Base-by-base conservation (phyloP, 2,329 filamentous ascomycete genomes). In the Colletotrichum sp. region DNA sequence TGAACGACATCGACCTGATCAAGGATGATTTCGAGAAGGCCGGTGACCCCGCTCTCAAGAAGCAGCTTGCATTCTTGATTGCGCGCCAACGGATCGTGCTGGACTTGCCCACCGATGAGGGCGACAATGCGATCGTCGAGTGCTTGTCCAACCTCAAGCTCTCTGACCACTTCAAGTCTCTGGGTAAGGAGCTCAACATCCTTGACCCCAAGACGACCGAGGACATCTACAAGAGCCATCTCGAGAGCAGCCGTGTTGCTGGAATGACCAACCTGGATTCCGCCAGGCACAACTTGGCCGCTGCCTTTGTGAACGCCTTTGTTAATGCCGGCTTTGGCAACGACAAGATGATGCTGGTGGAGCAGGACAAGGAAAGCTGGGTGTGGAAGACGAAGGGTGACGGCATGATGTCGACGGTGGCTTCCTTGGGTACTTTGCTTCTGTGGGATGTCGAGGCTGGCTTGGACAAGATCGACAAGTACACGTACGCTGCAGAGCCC, bases 321-420 rank as follows among this genome's bases (percentile, higher is more conserved):
- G 96, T 97, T 78, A 99, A 99, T 80, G 96, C 97, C 69, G 97
- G 97, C 36, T 99, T 96, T 80, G 95, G 96, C 59, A 95, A 96
- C 74, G 97, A 99, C 85, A 99, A 98, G 89, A 94, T 99, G 92
- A 98, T 99, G 96, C 89, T 99, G 74, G 94, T 95, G 57, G 94
- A 97, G 24, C 94, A 95, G 75, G 94, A 96, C 78, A 98, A 98
- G 88, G 93, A 94, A 80, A 95, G 94, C 78, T 99, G 97, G 96
- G 95, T 99, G 6, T 99, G 96, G 95, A 99, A 99, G 89, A 99
- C 98, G 24, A 99, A 99, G 87, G 96, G 98, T 57, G 96, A 98
- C 82, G 97, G 97, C 78, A 98, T 98, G 96, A 91, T 98, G 86
- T 99, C 97, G 2, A 98, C 96, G 1, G 95, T 98, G 52, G 98